Base-by-base conservation (phyloP, 1,284 basidiomycete genomes). In the Clitocybe nebularis region DNA sequence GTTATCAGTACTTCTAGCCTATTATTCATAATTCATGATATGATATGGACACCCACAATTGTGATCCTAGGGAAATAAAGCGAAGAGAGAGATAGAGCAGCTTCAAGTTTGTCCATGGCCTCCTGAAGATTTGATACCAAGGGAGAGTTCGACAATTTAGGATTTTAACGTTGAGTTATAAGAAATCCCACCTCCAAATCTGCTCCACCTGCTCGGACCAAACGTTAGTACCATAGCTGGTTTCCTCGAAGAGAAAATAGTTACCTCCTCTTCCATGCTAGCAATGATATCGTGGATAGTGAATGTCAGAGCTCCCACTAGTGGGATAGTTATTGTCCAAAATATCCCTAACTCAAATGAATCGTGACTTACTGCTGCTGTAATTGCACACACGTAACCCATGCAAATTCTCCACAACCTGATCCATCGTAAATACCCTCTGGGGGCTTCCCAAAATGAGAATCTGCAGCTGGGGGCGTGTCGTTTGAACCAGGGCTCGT, bases 351-450 rank as follows among this genome's bases (percentile, higher is more conserved):
- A 14, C n/a, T n/a, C 29, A n/a, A 17, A 24, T 13, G 10, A 16
- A 24, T 24, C 6, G 35, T 6, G 20, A 52, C 52, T 48, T 19
- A 57, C 57, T 54, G 5, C 53, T 50, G 28, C 51, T 56, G 46
- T 57, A 59, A 36, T 59, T 57, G 44, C 56, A 56, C 21, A 39
- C 41, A 30, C 51, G 49, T 28, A 55, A 41, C 11, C 55, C 55
- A n/a, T 41, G 38, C 52, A 68, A 34, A 52, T 58, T 19, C 35
- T 65, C 38, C 44, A 61, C 39, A 47, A 48, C 32, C 5, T 39
- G 19, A 5, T 39, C 25, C 32, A 36, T 36, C 13, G 23, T 39
- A 33, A 13, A 20, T 22, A 11, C 4, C 13, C 11, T 19, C 24
- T 26, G 37, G 10, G 20, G 19, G 26, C 26, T 8, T 4, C 9